phyloP scores from a whole-genome alignment of 805 yeast genomes.

The Cyberlindnera mrakii region DNA sequence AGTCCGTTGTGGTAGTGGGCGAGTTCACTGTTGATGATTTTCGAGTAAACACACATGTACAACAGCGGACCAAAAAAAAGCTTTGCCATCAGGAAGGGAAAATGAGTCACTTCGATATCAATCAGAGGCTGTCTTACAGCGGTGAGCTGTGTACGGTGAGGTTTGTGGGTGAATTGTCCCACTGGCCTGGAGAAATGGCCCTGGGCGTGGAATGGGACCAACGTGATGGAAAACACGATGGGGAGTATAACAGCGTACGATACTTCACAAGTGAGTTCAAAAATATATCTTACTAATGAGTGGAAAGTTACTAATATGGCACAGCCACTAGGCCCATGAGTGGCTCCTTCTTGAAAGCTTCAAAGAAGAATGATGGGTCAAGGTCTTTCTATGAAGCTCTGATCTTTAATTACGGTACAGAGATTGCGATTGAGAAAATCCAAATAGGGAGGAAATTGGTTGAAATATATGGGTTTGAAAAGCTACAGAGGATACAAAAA shows the following conservation, averaged over 20 bases:
- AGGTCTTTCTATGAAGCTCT: slow-evolving; percentile 43
- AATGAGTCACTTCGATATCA: slow-evolving; percentile 7
- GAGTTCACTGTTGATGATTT: too few species aligned
- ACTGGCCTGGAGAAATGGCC: slow-evolving; percentile 55
- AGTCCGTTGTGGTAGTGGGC: background rate
- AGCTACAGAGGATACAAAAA: slow-evolving; percentile 41
- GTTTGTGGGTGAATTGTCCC: slow-evolving; percentile 53
- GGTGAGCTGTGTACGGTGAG: slow-evolving; percentile 56
- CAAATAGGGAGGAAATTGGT: slow-evolving; percentile 51
- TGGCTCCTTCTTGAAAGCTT: slow-evolving; percentile 59
- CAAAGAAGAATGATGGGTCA: slow-evolving; percentile 28
- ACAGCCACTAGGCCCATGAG: slow-evolving; percentile 26
- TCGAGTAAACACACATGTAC: too few species aligned
- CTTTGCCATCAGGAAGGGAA: background rate
- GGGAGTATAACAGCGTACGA: slow-evolving; percentile 42
- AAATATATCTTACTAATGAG: background rate
- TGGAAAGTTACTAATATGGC: background rate
- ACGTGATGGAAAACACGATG: slow-evolving; percentile 67
- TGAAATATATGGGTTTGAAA: slow-evolving; percentile 62
- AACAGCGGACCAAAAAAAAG: too few species aligned
- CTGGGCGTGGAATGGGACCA: slow-evolving; percentile 88
- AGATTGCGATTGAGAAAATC: slow-evolving; percentile 27
- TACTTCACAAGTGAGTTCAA: slow-evolving; percentile 39
- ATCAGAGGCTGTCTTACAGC: slow-evolving; percentile 25
- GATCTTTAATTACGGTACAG: slow-evolving; percentile 38